phyloP scores from a whole-genome alignment of 2,329 filamentous ascomycete species.

The Fusarium xyrophilum region DNA sequence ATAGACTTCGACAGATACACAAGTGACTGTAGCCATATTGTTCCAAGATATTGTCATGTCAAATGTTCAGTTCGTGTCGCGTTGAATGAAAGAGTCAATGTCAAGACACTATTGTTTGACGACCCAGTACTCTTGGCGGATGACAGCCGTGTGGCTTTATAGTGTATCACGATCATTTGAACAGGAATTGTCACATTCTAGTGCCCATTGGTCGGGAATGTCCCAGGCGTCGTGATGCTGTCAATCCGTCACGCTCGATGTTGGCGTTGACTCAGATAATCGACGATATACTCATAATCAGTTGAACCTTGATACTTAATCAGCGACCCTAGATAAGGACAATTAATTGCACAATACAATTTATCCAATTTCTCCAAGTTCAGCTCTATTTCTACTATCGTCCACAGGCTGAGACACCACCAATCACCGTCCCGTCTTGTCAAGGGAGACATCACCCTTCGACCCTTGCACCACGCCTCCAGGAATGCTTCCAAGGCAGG shows the following conservation, averaged over 20 bases:
- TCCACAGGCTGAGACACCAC: conserved; percentile 5
- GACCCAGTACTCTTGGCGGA: background rate
- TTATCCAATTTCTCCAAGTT: conserved; percentile 18
- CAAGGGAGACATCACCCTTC: conserved; percentile 16
- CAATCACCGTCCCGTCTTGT: background rate
- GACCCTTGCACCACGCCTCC: background rate
- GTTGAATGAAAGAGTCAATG: background rate
- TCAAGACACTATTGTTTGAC: background rate
- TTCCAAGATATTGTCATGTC: no score
- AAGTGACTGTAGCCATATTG: background rate
- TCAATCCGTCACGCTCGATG: background rate
- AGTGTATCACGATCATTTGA: background rate
- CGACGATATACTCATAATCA: background rate
- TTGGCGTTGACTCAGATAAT: background rate
- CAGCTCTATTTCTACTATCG: conserved; percentile 4
- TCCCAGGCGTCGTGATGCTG: background rate
- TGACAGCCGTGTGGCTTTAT: background rate
- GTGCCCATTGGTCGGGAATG: background rate
- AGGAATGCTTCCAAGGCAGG: conserved; percentile 29
- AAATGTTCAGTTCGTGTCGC: background rate
- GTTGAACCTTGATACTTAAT: no score
- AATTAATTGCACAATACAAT: background rate
- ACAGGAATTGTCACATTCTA: background rate
- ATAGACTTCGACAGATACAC: background rate
- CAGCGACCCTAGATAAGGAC: background rate